Percentiles rank a stretch among this genome's conserved stretches.
These are phyloP conservation scores for Talaromyces islandicus DNA, from an alignment of 2,329 filamentous ascomycete genomes.

Conservation along the genomic window DNA sequence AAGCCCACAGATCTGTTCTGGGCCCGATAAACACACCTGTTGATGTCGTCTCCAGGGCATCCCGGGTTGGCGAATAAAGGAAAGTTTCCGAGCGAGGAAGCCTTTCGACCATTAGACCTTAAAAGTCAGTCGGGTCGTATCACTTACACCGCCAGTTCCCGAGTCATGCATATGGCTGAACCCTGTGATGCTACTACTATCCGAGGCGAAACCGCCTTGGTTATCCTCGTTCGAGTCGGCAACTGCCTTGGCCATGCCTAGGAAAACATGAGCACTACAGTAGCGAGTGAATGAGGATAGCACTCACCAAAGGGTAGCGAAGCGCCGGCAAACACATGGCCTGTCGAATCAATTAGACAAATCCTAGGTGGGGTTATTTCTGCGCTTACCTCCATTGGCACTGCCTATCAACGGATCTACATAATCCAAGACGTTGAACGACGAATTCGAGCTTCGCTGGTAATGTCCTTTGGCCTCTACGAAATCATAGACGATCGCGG, in stretches of 20 bases:
- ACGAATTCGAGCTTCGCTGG: conserved; percentile 1
- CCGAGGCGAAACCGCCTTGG: conserved; percentile 52
- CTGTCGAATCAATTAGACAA: conserved; percentile 17
- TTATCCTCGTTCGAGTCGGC: conserved; percentile 50
- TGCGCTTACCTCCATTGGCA: conserved; percentile 39
- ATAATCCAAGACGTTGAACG: conserved; percentile 33
- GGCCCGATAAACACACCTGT: conserved; percentile 57
- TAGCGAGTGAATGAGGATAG: background rate
- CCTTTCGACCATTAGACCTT: conserved; percentile 20
- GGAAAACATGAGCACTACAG: background rate
- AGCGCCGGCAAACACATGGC: conserved; percentile 54
- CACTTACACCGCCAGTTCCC: conserved; percentile 43
- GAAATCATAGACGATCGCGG: background rate
- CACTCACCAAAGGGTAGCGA: conserved; percentile 47
- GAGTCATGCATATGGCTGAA: conserved; percentile 50
- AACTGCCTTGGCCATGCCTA: conserved; percentile 51
- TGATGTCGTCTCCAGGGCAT: conserved; percentile 56
- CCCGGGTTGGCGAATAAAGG: conserved; percentile 62
- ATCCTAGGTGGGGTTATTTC: background rate
- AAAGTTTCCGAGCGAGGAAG: conserved; percentile 66
- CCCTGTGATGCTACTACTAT: conserved; percentile 45
- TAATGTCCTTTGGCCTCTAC: background rate
- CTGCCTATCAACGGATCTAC: conserved; percentile 52
- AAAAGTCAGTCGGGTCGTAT: background rate
- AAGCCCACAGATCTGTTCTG: conserved; percentile 45